phyloP scores from a whole-genome alignment of 495 filamentous ascomycete genomes.

The Podospora appendiculata region DNA sequence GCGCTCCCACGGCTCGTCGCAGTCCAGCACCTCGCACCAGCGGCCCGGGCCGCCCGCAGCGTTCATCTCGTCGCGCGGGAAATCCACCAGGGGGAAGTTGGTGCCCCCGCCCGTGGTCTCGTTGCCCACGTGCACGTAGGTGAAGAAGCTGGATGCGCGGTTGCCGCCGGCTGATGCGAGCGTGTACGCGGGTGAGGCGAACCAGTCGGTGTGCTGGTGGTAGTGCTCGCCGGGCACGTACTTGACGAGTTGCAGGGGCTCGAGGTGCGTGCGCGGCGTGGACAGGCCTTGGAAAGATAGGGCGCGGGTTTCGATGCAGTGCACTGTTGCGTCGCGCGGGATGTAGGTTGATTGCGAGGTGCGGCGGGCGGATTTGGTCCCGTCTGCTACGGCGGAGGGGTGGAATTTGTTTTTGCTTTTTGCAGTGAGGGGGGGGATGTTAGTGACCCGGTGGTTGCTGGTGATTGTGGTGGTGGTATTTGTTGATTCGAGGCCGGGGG shows the following conservation, averaged over 20 bases:
- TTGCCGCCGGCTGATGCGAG: conserved; percentile 36
- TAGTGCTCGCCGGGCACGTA: conserved; percentile 38
- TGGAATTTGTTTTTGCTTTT: conserved; percentile 24
- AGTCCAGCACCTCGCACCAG: conserved; percentile 54
- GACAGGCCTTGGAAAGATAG: conserved; percentile 55
- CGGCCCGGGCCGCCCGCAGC: no score
- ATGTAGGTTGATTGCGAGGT: conserved; percentile 34
- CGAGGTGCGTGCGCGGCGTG: conserved; percentile 29
- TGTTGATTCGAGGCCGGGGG: not conserved
- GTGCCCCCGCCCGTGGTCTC: conserved; percentile 45
- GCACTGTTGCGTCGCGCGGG: conserved; percentile 43
- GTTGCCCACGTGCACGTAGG: conserved; percentile 35
- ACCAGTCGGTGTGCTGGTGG: conserved; percentile 47
- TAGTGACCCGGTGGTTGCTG: not conserved
- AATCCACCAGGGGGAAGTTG: conserved; percentile 37
- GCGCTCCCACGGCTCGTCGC: conserved; percentile 38
- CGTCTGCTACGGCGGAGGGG: conserved; percentile 23
- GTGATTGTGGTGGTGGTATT: not conserved
- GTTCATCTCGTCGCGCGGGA: conserved; percentile 14
- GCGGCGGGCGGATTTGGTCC: conserved; percentile 23
- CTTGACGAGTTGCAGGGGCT: conserved; percentile 43
- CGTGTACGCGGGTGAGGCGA: conserved; percentile 28
- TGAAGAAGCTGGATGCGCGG: conserved; percentile 43
- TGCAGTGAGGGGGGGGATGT: no score
- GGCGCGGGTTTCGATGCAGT: conserved; percentile 60